phyloP scores from a whole-genome alignment of 345 rosid genomes.

The Microcos paniculata region DNA sequence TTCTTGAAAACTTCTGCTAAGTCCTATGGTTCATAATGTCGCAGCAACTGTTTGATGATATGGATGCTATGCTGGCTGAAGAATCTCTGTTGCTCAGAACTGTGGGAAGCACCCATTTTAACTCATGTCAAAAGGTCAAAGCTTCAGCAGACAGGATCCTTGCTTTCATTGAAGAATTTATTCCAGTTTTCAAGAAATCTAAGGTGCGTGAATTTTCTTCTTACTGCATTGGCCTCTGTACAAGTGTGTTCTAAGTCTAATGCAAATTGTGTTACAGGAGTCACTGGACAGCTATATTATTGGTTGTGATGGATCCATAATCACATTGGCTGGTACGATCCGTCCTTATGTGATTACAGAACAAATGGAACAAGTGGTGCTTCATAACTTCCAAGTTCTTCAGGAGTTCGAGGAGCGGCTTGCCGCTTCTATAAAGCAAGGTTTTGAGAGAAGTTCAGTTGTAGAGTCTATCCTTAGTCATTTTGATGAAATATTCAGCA shows the following conservation, averaged over 20 bases:
- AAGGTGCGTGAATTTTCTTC: constrained; percentile 51
- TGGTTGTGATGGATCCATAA: constrained; percentile 37
- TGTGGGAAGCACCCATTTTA: constrained; percentile 51
- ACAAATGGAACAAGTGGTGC: constrained; percentile 42
- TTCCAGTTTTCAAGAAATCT: constrained; percentile 52
- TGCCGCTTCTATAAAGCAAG: constrained; percentile 32
- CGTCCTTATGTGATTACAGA: constrained; percentile 46
- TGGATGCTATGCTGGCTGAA: constrained; percentile 51
- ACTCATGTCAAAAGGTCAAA: constrained; percentile 56
- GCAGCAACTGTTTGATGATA: constrained; percentile 79
- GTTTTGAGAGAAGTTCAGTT: constrained; percentile 45
- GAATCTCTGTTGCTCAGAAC: constrained; percentile 59
- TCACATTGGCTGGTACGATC: constrained; percentile 27
- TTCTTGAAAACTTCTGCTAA: neutral
- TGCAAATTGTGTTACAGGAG: constrained; percentile 46
- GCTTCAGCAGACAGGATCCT: constrained; percentile 44
- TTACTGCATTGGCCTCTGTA: constrained; percentile 6
- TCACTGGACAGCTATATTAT: constrained; percentile 65
- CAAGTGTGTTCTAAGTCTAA: constrained; percentile 26
- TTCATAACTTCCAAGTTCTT: constrained; percentile 60
- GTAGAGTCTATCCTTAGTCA: constrained; percentile 44
- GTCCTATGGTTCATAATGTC: constrained; percentile 20
- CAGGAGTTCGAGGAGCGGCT: constrained; percentile 59
- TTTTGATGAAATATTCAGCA: constrained; percentile 46
- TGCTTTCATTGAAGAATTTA: constrained; percentile 50